Evolutionary conservation across 306 rosid species (phyloP).

Genomic region (Mimosa bimucronata): DNA sequence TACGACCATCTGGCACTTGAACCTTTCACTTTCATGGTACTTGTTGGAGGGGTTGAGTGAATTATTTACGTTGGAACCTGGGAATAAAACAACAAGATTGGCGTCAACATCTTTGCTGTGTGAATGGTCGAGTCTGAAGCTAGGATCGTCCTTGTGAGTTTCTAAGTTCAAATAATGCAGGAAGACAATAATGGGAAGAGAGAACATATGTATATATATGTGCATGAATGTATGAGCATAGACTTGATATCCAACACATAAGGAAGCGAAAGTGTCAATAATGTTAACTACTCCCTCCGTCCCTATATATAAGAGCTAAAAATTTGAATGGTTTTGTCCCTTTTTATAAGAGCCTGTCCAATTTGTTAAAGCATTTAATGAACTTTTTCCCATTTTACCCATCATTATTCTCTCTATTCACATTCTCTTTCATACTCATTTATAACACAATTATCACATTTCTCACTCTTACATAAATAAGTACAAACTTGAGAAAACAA

Average conservation of each 20-base stretch:
- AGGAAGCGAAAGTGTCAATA: constrained; percentile 1
- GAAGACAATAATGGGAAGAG: constrained; percentile 34
- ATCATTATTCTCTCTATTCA: no score
- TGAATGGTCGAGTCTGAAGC: constrained; percentile 23
- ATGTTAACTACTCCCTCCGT: constrained; percentile 45
- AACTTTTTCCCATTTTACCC: no score
- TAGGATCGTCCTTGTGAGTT: neutral
- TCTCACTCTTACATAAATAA: no score
- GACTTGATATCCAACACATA: constrained; percentile 29
- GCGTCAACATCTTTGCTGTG: constrained; percentile 58
- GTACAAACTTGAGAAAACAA: no score
- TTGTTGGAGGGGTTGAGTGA: constrained; percentile 11
- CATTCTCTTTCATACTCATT: no score
- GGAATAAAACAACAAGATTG: constrained; percentile 45
- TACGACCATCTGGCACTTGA: neutral
- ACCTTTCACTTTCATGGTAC: constrained; percentile 44
- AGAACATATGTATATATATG: neutral
- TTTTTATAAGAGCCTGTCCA: no score
- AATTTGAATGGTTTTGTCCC: no score
- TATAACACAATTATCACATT: no score
- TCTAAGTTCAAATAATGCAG: constrained; percentile 45
- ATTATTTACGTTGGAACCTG: constrained; percentile 47
- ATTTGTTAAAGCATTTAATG: no score
- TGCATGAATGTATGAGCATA: no score
- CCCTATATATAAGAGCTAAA: no score